These are phyloP conservation scores for Salvia hispanica DNA, from an alignment of 257 asterid species.

Conservation along the genomic window DNA sequence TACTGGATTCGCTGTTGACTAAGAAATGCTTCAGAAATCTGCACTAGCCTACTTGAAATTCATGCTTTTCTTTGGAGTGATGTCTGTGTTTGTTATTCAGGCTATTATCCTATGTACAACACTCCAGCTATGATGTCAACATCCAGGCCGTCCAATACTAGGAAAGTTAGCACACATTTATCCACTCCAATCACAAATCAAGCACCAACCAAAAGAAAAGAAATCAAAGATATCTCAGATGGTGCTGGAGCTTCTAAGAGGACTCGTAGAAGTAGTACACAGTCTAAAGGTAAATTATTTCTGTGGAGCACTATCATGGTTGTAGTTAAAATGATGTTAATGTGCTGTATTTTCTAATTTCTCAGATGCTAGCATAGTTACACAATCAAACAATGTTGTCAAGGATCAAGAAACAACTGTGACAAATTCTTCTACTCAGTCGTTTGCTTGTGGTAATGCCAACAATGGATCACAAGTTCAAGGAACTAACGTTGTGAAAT, in stretches of 20 bases:
- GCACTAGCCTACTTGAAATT: not conserved
- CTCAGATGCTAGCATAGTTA: conserved; percentile 41
- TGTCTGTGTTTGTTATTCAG: conserved; percentile 40
- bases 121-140: conserved; percentile 51
- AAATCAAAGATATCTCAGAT: conserved; percentile 41
- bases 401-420: conserved; percentile 34
- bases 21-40: conserved; percentile 14
- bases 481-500: conserved; percentile 72
- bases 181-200: conserved; percentile 50
- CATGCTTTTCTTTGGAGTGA: not conserved
- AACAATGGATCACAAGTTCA: conserved; percentile 43
- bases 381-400: conserved; percentile 40
- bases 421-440: conserved; percentile 34
- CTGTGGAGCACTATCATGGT: not conserved
- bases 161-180: conserved; percentile 35
- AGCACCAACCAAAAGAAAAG: conserved; percentile 55
- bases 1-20: not conserved
- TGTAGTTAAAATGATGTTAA: conserved; percentile 9
- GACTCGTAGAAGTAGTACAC: conserved; percentile 46
- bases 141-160: conserved; percentile 33
- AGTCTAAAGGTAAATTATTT: conserved; percentile 49
- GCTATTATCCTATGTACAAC: conserved; percentile 45
- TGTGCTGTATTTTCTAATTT: not conserved
- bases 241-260: conserved; percentile 50
- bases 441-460: conserved; percentile 33